Conservation (phyloP, 352 stramenopile species). For the Phytophthora megakarya region DNA sequence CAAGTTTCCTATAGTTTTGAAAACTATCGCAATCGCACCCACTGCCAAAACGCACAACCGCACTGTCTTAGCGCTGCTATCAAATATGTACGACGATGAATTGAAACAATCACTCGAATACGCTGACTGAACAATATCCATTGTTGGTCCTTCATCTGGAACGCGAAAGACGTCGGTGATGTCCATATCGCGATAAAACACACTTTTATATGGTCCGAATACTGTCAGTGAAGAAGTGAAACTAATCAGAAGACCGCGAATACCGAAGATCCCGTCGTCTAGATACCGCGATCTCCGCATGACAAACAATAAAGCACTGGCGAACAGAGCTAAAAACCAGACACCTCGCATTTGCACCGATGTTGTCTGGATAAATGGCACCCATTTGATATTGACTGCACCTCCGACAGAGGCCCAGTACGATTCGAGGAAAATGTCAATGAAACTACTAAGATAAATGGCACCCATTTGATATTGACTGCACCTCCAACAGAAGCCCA, state of each 20-base stretch:
- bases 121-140: constrained; percentile 21
- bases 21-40: not conserved
- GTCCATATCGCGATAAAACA: constrained; percentile 19
- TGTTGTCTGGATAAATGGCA: constrained; percentile 36
- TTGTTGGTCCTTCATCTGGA: constrained; percentile 9
- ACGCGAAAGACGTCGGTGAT: constrained; percentile 25
- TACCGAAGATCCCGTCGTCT: constrained; percentile 30
- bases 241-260: constrained; percentile 43
- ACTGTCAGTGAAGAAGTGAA: constrained; percentile 44
- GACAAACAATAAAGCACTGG: constrained; percentile 30
- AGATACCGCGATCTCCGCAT: constrained; percentile 3
- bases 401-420: constrained; percentile 40
- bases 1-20: constrained; percentile 15
- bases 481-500: too few species aligned
- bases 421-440: too few species aligned
- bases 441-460: too few species aligned
- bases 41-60: constrained; percentile 20
- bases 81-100: constrained; percentile 23
- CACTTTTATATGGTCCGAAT: constrained; percentile 40
- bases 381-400: constrained; percentile 26
- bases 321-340: constrained; percentile 46
- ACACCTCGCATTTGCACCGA: constrained; percentile 54
- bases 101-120: constrained; percentile 26
- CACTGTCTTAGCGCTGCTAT: constrained; percentile 17
- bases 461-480: too few species aligned